Conservation (phyloP, 306 rosid species). For the Begonia masoniana region DNA sequence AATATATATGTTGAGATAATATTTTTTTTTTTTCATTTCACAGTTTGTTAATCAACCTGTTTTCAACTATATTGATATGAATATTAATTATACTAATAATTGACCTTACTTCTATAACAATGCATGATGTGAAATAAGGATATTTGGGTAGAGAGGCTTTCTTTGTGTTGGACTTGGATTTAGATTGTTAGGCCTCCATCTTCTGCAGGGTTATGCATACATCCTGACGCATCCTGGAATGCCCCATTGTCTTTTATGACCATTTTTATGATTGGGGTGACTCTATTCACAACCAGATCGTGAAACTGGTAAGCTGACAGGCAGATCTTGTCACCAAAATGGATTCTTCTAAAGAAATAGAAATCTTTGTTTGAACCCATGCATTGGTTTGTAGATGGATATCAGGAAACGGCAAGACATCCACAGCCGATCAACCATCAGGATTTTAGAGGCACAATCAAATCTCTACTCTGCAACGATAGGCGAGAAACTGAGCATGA, state of each 20-base stretch:
- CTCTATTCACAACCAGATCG: constrained; percentile 56
- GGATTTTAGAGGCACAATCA: constrained; percentile 68
- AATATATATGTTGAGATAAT: too few relatives aligned
- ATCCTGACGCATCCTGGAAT: constrained; percentile 85
- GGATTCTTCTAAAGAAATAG: neutral
- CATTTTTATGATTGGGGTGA: constrained; percentile 67
- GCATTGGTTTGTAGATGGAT: constrained; percentile 39
- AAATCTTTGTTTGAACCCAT: neutral
- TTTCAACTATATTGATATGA: too few relatives aligned
- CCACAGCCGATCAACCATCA: constrained; percentile 53
- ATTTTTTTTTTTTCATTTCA: too few relatives aligned
- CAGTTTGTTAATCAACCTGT: too few relatives aligned
- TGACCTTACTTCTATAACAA: too few relatives aligned
- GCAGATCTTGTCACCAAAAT: neutral
- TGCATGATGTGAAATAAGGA: too few relatives aligned
- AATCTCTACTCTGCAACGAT: constrained; percentile 74
- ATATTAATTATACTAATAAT: too few relatives aligned
- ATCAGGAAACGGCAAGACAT: constrained; percentile 66
- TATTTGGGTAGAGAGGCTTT: too few relatives aligned
- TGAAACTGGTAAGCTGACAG: constrained; percentile 47
- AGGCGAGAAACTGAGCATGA: constrained; percentile 70
- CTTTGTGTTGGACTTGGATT: too few relatives aligned
- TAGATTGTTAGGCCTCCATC: neutral
- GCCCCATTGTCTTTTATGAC: constrained; percentile 83
- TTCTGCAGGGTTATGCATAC: constrained; percentile 73